phyloP scores from a whole-genome alignment of 768 basidiomycete species.

The Hypsizygus marmoreus region DNA sequence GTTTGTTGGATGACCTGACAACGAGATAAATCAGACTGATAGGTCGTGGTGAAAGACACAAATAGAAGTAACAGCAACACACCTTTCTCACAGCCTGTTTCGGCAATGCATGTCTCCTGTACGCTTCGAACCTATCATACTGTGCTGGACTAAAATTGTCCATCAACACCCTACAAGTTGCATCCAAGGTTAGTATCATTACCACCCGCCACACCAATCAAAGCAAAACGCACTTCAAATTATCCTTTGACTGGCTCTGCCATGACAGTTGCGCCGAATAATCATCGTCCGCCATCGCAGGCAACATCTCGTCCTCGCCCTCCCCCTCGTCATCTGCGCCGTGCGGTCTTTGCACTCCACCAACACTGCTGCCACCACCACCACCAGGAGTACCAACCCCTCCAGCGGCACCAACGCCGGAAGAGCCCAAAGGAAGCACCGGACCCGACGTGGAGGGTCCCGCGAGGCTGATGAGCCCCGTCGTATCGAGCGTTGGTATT shows the following conservation, averaged over 20 bases:
- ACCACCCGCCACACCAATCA: too few species aligned
- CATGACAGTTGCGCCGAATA: constrained; percentile 82
- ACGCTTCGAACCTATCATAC: constrained; percentile 89
- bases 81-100: constrained; percentile 85
- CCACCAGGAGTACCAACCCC: constrained; percentile 16
- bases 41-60: not conserved
- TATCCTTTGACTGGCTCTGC: constrained; percentile 88
- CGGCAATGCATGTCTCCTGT: constrained; percentile 78
- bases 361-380: constrained; percentile 5
- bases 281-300: constrained; percentile 88
- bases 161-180: constrained; percentile 72
- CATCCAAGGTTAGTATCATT: not conserved
- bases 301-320: constrained; percentile 76
- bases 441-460: too few species aligned
- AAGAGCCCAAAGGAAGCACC: too few species aligned
- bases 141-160: constrained; percentile 83
- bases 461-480: constrained; percentile 22
- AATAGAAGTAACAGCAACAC: constrained; percentile 10
- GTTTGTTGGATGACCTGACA: constrained; percentile 85
- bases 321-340: constrained; percentile 57
- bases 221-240: constrained; percentile 76
- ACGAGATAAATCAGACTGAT: too few species aligned
- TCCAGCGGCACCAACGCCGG: constrained; percentile 16
- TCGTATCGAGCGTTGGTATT: constrained; percentile 18
- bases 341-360: constrained; percentile 11